Conservation (phyloP, 1,139 yeast species). For the Scheffersomyces lignicola region DNA sequence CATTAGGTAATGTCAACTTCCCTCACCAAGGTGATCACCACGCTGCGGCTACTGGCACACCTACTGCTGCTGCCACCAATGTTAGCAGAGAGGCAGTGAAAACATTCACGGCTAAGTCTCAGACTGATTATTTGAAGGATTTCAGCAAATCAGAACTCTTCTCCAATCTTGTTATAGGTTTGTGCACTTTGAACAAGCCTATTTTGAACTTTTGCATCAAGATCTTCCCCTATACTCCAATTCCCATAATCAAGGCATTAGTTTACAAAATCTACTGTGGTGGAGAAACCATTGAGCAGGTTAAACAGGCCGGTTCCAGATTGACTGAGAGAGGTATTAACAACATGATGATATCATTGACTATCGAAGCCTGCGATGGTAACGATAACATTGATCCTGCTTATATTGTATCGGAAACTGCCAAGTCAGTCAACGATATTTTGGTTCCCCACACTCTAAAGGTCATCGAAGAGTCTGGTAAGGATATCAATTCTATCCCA, state of each 20-base stretch:
- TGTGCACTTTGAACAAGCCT: constrained; percentile 64
- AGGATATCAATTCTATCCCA: constrained; percentile 62
- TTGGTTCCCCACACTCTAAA: constrained; percentile 68
- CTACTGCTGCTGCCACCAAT: not conserved
- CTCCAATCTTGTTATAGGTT: constrained; percentile 65
- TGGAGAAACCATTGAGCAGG: constrained; percentile 76
- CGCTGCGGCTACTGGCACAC: constrained; percentile 5
- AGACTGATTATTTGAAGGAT: constrained; percentile 33
- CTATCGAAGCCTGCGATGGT: constrained; percentile 92
- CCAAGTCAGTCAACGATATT: constrained; percentile 65
- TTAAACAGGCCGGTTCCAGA: constrained; percentile 65
- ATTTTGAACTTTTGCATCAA: constrained; percentile 61
- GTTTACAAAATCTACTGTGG: constrained; percentile 89
- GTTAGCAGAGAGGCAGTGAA: not conserved
- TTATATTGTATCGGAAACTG: constrained; percentile 65
- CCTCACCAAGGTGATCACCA: not conserved
- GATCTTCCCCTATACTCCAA: constrained; percentile 75
- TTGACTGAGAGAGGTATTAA: constrained; percentile 74
- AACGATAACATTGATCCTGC: constrained; percentile 60
- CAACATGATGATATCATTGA: constrained; percentile 91
- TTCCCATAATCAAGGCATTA: constrained; percentile 64
- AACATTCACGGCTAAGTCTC: constrained; percentile 1
- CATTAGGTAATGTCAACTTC: constrained; percentile 8
- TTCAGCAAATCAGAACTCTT: constrained; percentile 47
- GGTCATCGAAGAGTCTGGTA: constrained; percentile 45